These are phyloP conservation scores for Coniochaeta sp. DNA, from an alignment of 2,329 filamentous ascomycete species.

Conservation along the genomic window DNA sequence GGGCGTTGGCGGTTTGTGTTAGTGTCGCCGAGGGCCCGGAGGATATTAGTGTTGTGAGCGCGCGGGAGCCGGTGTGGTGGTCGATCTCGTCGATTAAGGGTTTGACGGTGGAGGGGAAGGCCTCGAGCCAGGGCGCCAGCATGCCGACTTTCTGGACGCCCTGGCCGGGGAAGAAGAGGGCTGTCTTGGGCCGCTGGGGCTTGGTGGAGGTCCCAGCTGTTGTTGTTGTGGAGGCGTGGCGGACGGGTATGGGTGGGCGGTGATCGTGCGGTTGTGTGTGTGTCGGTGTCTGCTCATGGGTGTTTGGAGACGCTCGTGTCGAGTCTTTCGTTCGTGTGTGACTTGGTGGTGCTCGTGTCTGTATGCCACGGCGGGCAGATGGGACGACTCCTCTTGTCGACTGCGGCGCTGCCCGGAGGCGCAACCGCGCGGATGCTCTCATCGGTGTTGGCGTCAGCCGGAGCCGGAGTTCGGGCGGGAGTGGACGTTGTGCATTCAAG, in stretches of 20 bases:
- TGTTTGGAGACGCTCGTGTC: no score
- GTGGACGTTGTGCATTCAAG: background rate
- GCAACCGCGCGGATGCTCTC: background rate
- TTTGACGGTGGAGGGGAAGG: slow-evolving; percentile 70
- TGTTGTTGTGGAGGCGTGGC: slow-evolving; percentile 10
- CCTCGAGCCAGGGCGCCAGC: slow-evolving; percentile 76
- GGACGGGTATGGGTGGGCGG: background rate
- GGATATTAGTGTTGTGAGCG: slow-evolving; percentile 68
- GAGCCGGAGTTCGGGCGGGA: background rate
- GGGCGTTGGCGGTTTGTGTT: slow-evolving; percentile 78
- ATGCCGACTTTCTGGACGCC: slow-evolving; percentile 87
- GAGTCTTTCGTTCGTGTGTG: background rate
- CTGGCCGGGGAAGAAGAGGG: slow-evolving; percentile 65
- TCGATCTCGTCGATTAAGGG: slow-evolving; percentile 85
- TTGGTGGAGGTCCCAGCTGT: background rate
- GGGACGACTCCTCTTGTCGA: background rate
- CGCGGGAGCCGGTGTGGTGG: slow-evolving; percentile 60
- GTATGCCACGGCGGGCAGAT: background rate
- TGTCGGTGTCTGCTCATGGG: background rate
- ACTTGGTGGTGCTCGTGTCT: background rate
- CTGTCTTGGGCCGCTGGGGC: slow-evolving; percentile 33
- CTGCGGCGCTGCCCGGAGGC: background rate
- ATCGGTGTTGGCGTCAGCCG: background rate
- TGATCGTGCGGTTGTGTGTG: background rate
- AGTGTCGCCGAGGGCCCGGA: slow-evolving; percentile 70